These are phyloP conservation scores for Arabidopsis thaliana DNA, from an alignment of 345 rosid genomes.

Conservation along the genomic window TAIR10.1 NC_003076.8:21265501-21266000, in stretches of 20 bases:
- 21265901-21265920: constrained; percentile 1
- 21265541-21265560: constrained; percentile 29
- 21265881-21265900: constrained; percentile 12
- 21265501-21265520: constrained; percentile 11
- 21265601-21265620: constrained; percentile 27
- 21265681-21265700: not conserved
- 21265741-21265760: constrained; percentile 21
- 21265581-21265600: constrained; percentile 38
- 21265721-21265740: constrained; percentile 2
- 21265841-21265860: constrained; percentile 2
- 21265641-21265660: not conserved
- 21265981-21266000: not conserved
- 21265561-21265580: constrained; percentile 23
- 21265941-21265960: not conserved
- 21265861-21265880: constrained; percentile 1
- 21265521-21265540: not conserved
- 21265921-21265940: constrained; percentile 20
- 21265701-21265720: not conserved
- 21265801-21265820: constrained; percentile 8
- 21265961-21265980: constrained; percentile 7
- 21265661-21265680: not conserved
- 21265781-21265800: not conserved
- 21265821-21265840: constrained; percentile 26
- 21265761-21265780: constrained; percentile 10
- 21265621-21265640: constrained; percentile 27